phyloP scores from a whole-genome alignment of 2,329 filamentous ascomycete species.

The Botryotinia globosa region DNA sequence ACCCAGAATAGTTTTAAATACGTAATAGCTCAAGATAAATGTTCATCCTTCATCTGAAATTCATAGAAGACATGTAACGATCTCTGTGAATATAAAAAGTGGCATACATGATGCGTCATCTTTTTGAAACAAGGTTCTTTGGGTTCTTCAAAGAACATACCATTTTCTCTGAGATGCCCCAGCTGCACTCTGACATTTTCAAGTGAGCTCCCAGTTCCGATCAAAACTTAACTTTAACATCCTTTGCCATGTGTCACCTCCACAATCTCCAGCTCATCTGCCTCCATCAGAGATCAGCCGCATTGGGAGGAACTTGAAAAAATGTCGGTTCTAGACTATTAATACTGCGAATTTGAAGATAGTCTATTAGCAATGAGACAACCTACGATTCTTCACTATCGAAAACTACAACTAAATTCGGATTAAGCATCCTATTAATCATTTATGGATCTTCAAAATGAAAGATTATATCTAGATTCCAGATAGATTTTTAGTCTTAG shows the following conservation, averaged over 20 bases:
- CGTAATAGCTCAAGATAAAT: neutral
- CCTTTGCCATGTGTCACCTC: neutral
- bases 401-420: too few relatives aligned
- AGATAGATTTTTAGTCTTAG: too few relatives aligned
- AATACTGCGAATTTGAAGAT: too few relatives aligned
- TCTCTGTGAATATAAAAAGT: neutral
- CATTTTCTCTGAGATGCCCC: neutral
- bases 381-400: too few relatives aligned
- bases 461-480: too few relatives aligned
- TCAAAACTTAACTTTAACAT: neutral
- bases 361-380: too few relatives aligned
- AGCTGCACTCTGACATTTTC: neutral
- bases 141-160: too few relatives aligned
- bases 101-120: neutral
- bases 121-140: neutral
- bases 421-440: too few relatives aligned
- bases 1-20: neutral
- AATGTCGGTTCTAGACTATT: rapidly evolving
- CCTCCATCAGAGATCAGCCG: too few relatives aligned
- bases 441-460: too few relatives aligned
- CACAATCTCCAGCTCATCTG: too few relatives aligned
- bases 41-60: neutral
- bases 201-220: neutral
- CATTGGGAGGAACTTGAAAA: rapidly evolving
- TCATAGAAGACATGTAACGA: rapidly evolving